Conservation (phyloP, 495 filamentous ascomycete species). For the Achaetomiella virescens region DNA sequence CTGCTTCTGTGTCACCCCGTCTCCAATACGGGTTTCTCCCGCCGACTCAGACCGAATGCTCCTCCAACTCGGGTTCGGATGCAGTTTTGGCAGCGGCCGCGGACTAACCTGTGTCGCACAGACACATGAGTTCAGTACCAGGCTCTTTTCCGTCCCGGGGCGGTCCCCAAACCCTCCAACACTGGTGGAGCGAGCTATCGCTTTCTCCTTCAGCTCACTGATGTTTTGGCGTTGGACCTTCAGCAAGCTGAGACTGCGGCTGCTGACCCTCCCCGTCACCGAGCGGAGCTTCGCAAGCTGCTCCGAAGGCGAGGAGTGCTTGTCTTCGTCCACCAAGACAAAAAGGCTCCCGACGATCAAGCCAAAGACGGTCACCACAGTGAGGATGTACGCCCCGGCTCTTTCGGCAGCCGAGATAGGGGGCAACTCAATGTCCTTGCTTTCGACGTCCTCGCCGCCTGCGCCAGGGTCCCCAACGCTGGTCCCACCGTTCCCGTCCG, state of each 20-base stretch:
- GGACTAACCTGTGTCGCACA: not conserved
- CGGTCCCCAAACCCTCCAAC: not conserved
- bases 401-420: slow-evolving; percentile 48
- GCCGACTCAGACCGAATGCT: not conserved
- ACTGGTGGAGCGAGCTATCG: slow-evolving; percentile 3
- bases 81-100: not conserved
- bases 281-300: not conserved
- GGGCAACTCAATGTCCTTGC: slow-evolving; percentile 17
- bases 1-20: not conserved
- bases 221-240: not conserved
- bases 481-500: slow-evolving; percentile 62
- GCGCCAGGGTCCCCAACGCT: slow-evolving; percentile 65
- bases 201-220: not conserved
- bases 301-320: slow-evolving; percentile 1
- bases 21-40: not conserved
- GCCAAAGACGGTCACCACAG: slow-evolving; percentile 36
- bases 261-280: not conserved
- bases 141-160: not conserved
- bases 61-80: not conserved
- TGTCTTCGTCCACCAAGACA: slow-evolving; percentile 32
- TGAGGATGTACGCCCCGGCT: slow-evolving; percentile 57
- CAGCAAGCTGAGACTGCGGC: not conserved
- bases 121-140: not conserved
- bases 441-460: slow-evolving; percentile 43
- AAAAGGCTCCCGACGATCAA: slow-evolving; percentile 30